Evolutionary conservation across 352 stramenopile genomes (phyloP).

Genomic region (Phytophthora constricta): DNA sequence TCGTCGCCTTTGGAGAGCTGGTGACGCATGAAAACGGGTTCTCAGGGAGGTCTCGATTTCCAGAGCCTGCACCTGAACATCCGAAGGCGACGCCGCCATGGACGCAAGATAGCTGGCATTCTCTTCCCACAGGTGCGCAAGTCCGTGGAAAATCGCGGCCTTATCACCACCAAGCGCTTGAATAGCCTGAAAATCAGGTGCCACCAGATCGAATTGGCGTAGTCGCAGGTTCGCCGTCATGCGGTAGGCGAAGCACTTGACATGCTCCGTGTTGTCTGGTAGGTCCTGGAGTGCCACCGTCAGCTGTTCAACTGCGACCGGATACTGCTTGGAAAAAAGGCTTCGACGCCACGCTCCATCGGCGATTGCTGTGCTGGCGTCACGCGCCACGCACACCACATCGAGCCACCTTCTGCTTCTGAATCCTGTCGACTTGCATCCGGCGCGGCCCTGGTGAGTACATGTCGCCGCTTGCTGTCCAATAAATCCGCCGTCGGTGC

Average conservation of each 20-base stretch:
- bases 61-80: constrained; percentile 42
- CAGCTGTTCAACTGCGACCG: constrained; percentile 57
- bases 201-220: constrained; percentile 55
- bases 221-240: constrained; percentile 77
- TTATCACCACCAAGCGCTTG: constrained; percentile 70
- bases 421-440: constrained; percentile 43
- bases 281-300: constrained; percentile 50
- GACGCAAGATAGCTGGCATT: constrained; percentile 57
- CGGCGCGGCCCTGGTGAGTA: constrained; percentile 57
- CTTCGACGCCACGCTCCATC: constrained; percentile 71
- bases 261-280: constrained; percentile 69
- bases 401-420: constrained; percentile 47
- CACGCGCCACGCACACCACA: constrained; percentile 62
- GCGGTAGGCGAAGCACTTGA: constrained; percentile 78
- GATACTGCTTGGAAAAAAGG: constrained; percentile 75
- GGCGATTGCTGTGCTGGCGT: constrained; percentile 44
- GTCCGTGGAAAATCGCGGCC: constrained; percentile 75
- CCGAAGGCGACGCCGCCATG: constrained; percentile 37
- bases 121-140: constrained; percentile 76
- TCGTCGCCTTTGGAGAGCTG: constrained; percentile 63
- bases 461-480: constrained; percentile 60
- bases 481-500: constrained; percentile 54
- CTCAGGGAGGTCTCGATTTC: constrained; percentile 39
- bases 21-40: constrained; percentile 67
- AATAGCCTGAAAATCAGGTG: constrained; percentile 59